Percentiles rank a stretch among this genome's conserved stretches.
These are phyloP conservation scores for Sporobolomyces phaffii DNA, from an alignment of 768 basidiomycete species.

Conservation along the genomic window DNA sequence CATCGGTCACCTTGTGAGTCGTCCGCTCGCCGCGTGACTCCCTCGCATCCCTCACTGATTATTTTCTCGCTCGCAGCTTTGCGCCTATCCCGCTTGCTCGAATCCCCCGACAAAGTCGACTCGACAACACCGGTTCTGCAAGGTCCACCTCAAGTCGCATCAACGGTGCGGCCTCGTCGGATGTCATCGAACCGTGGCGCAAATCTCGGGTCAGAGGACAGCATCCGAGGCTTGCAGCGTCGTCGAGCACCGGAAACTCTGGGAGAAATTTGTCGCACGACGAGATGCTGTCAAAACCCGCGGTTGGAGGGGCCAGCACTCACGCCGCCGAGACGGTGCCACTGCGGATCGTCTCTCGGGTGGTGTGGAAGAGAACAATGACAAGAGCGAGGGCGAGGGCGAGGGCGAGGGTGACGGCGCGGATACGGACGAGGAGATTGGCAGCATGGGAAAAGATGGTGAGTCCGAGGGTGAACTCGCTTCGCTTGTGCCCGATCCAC, in stretches of 20 bases:
- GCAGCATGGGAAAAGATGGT: too few relatives aligned
- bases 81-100: constrained; percentile 19
- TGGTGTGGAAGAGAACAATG: too few relatives aligned
- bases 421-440: neutral
- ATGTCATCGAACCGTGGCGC: neutral
- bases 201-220: too few relatives aligned
- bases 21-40: neutral
- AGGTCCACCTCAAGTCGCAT: neutral
- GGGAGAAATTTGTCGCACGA: neutral
- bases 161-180: constrained; percentile 13
- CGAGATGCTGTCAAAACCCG: neutral
- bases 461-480: neutral
- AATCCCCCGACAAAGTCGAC: constrained; percentile 16
- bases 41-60: neutral
- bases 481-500: too few relatives aligned
- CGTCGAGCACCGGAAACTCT: neutral
- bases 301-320: neutral
- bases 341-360: too few relatives aligned
- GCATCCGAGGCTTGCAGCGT: constrained; percentile 11
- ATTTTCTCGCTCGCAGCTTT: constrained; percentile 5
- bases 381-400: neutral
- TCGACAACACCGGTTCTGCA: constrained; percentile 14
- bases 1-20: constrained; percentile 20
- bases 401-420: neutral
- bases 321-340: too few relatives aligned